Conservation (phyloP, 306 rosid species). For the Castanea mollissima region DNA sequence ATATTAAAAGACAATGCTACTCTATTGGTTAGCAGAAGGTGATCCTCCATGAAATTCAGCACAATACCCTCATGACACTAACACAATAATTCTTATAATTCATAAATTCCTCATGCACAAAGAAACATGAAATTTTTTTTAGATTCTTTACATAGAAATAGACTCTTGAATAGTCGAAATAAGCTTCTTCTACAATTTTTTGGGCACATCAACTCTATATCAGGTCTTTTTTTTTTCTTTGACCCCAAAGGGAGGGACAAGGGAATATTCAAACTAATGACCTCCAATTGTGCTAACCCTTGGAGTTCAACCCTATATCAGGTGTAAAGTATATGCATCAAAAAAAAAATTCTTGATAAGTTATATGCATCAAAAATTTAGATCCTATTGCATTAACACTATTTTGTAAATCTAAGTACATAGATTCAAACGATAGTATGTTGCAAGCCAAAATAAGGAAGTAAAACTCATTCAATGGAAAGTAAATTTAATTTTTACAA, state of each 20-base stretch:
- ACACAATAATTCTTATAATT: background rate
- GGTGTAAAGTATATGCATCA: background rate
- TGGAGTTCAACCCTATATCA: background rate
- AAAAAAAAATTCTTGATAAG: background rate
- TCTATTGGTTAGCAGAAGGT: background rate
- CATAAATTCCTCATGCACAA: background rate
- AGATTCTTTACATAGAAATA: background rate
- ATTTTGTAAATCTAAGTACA: background rate
- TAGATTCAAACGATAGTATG: background rate
- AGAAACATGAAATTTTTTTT: background rate
- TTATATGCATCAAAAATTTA: background rate
- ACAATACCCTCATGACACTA: background rate
- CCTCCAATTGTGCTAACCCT: no score
- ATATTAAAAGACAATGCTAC: background rate
- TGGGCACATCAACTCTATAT: background rate
- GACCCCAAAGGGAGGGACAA: no score
- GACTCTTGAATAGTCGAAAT: background rate
- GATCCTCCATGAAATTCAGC: background rate
- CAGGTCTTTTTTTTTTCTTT: background rate
- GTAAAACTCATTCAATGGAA: background rate
- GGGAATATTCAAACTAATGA: no score
- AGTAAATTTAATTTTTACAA: constrained; percentile 14
- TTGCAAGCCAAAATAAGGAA: background rate
- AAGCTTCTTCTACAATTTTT: background rate
- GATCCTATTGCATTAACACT: background rate